These are phyloP conservation scores for Solanum gandarillasii DNA, from an alignment of 257 asterid genomes.

Conservation along the genomic window DNA sequence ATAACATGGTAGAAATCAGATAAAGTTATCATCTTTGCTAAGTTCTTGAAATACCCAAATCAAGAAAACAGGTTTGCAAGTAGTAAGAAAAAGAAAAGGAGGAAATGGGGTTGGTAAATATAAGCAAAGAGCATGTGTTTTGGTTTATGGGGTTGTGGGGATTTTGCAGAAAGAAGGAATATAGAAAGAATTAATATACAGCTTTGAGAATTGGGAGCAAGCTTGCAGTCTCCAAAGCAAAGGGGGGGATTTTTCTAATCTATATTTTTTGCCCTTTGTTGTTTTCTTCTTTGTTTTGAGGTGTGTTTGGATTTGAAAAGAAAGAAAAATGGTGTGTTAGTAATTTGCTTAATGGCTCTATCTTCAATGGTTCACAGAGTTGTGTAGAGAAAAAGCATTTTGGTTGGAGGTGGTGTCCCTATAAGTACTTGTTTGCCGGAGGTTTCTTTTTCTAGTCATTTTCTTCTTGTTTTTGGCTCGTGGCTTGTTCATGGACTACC, in stretches of 20 bases:
- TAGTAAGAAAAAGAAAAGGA: neutral
- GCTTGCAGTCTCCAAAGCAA: constrained; percentile 54
- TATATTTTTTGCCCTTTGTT: constrained; percentile 14
- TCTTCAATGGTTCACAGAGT: neutral
- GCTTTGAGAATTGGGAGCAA: constrained; percentile 55
- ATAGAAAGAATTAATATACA: constrained; percentile 10
- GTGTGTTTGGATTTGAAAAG: constrained; percentile 18
- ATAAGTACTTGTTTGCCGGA: constrained; percentile 10
- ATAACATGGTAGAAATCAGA: constrained; percentile 79
- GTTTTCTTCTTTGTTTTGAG: constrained; percentile 26
- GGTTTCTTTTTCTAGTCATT: constrained; percentile 11
- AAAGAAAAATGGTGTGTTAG: neutral
- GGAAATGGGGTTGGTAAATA: neutral
- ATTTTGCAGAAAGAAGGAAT: constrained; percentile 7
- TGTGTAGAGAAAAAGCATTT: constrained; percentile 21
- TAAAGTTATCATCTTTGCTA: constrained; percentile 37
- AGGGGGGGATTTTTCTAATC: neutral
- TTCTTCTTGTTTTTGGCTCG: constrained; percentile 28
- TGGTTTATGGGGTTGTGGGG: constrained; percentile 24
- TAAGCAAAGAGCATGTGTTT: constrained; percentile 22
- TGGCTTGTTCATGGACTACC: constrained; percentile 20
- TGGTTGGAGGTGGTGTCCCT: constrained; percentile 10
- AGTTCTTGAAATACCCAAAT: constrained; percentile 10
- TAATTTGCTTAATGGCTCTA: neutral
- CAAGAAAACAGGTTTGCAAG: constrained; percentile 4